Evolutionary conservation across 2,329 filamentous ascomycete species (phyloP).

Genomic region (Apiospora aurea): DNA sequence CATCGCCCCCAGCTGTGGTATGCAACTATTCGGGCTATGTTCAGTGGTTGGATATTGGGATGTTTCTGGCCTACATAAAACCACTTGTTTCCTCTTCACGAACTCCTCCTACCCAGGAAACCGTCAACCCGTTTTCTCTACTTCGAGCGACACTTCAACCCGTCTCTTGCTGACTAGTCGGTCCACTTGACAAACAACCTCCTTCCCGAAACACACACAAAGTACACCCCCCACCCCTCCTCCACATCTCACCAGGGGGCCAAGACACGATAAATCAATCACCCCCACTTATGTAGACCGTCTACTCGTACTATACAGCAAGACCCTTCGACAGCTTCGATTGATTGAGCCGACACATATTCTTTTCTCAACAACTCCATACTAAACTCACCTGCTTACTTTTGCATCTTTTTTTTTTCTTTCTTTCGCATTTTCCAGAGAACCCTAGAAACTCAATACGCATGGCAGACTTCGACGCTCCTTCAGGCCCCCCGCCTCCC

Average conservation of each 20-base stretch:
- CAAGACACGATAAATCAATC: slow-evolving; percentile 6
- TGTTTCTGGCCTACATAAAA: slow-evolving; percentile 4
- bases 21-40: slow-evolving; percentile 1
- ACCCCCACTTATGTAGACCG: slow-evolving; percentile 9
- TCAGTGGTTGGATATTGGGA: not conserved
- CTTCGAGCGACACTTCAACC: not conserved
- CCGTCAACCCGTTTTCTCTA: not conserved
- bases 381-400: not conserved
- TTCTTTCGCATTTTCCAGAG: not conserved
- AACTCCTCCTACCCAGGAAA: not conserved
- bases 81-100: slow-evolving; percentile 1
- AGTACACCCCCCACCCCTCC: not conserved
- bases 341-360: not conserved
- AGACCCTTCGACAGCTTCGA: slow-evolving; percentile 6
- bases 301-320: not conserved
- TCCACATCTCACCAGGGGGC: slow-evolving; percentile 7
- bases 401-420: not conserved
- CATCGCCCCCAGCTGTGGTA: not conserved
- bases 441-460: slow-evolving; percentile 25
- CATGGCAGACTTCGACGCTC: slow-evolving; percentile 64
- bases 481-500: slow-evolving; percentile 62
- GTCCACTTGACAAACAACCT: slow-evolving; percentile 12
- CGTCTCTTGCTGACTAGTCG: not conserved
- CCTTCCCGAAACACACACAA: slow-evolving; percentile 20
- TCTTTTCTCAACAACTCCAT: not conserved